phyloP scores from a whole-genome alignment of 768 basidiomycete genomes.

The Auriculariales sp. region DNA sequence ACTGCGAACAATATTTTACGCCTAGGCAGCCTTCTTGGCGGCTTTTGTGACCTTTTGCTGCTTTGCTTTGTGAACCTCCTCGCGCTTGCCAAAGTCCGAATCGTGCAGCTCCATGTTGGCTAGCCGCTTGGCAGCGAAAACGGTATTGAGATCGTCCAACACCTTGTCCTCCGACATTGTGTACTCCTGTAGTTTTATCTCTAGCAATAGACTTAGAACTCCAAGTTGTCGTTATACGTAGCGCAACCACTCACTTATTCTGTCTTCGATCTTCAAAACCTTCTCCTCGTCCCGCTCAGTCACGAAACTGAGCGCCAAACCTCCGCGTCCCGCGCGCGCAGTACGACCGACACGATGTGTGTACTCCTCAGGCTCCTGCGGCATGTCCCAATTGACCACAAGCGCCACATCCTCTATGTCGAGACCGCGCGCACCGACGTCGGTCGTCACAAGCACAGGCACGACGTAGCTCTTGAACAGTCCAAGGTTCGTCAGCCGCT shows the following conservation, averaged over 20 bases:
- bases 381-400: conserved; percentile 96
- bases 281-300: conserved; percentile 86
- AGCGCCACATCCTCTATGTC: conserved; percentile 95
- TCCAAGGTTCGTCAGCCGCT: conserved; percentile 70
- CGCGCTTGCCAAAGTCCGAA: conserved; percentile 77
- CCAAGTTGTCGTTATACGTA: not conserved
- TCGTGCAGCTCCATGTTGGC: conserved; percentile 91
- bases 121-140: conserved; percentile 85
- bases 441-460: conserved; percentile 86
- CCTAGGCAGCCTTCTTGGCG: too few relatives aligned
- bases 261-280: conserved; percentile 67
- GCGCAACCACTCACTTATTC: conserved; percentile 50
- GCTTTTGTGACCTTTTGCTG: conserved; percentile 7
- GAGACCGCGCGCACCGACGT: conserved; percentile 87
- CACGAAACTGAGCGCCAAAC: conserved; percentile 85
- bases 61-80: conserved; percentile 69
- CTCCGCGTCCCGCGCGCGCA: conserved; percentile 78
- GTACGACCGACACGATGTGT: conserved; percentile 92
- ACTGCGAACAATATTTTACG: too few relatives aligned
- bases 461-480: conserved; percentile 77
- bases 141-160: conserved; percentile 68
- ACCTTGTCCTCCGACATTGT: conserved; percentile 65
- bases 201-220: conserved; percentile 20
- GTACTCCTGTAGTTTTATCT: conserved; percentile 64
- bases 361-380: conserved; percentile 82